Conservation (phyloP, 2,329 filamentous ascomycete species). For the Ophidiomyces ophidiicola region DNA sequence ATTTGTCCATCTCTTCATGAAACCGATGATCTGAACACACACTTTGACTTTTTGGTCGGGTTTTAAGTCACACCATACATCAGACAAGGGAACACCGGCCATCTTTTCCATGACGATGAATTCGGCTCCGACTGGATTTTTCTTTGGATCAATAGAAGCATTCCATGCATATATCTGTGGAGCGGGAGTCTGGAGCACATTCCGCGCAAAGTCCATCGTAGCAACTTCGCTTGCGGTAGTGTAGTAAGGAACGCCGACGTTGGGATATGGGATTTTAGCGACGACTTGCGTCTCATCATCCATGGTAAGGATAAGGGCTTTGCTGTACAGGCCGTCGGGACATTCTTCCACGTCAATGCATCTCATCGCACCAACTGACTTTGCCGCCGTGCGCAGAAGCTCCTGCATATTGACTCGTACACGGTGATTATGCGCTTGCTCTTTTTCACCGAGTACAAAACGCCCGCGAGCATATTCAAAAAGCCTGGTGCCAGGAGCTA, state of each 20-base stretch:
- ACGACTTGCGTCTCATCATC: conserved; percentile 10
- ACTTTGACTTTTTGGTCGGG: too few species aligned
- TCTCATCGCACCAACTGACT: too few species aligned
- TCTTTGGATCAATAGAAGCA: not conserved
- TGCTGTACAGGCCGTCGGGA: conserved; percentile 13
- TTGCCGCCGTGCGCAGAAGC: not conserved
- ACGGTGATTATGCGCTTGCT: too few species aligned
- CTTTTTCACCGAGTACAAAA: too few species aligned
- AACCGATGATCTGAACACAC: conserved; percentile 6
- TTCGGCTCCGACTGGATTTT: conserved; percentile 3
- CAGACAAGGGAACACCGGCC: not conserved
- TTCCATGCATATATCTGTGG: conserved; percentile 4
- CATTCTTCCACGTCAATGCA: conserved; percentile 8
- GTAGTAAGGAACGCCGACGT: conserved; percentile 1
- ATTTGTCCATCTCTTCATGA: conserved; percentile 9
- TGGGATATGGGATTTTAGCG: conserved; percentile 11
- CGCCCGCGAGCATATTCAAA: too few species aligned
- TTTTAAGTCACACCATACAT: too few species aligned
- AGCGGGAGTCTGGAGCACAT: conserved; percentile 11
- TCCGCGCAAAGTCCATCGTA: conserved; percentile 16
- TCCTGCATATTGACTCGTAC: too few species aligned
- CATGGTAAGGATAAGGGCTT: conserved; percentile 18
- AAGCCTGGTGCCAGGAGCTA: too few species aligned
- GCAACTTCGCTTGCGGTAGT: conserved; percentile 2
- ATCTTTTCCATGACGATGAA: conserved; percentile 3